Conservation (phyloP, 2,329 filamentous ascomycete species). For the Penicillium sp. region DNA sequence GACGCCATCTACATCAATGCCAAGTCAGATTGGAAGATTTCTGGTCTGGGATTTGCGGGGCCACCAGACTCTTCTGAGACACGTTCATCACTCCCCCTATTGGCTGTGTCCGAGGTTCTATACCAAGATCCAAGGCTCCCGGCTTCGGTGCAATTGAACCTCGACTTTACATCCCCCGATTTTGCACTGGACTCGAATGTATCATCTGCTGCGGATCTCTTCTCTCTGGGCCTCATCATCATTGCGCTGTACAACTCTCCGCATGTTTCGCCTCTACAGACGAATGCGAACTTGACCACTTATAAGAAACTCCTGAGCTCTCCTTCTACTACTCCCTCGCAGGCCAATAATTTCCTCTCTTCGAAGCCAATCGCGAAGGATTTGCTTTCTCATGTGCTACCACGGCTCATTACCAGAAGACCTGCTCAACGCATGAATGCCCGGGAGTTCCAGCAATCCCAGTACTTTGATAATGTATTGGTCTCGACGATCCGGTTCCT, state of each 20-base stretch:
- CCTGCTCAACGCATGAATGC: slow-evolving; percentile 85
- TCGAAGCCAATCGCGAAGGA: slow-evolving; percentile 76
- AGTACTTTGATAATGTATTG: slow-evolving; percentile 95
- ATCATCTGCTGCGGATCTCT: slow-evolving; percentile 82
- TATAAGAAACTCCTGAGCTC: slow-evolving; percentile 83
- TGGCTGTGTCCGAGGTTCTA: slow-evolving; percentile 77
- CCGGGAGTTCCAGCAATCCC: slow-evolving; percentile 87
- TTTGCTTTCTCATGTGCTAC: slow-evolving; percentile 69
- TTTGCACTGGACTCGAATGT: slow-evolving; percentile 90
- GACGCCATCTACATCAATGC: slow-evolving; percentile 91
- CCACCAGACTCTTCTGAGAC: slow-evolving; percentile 72
- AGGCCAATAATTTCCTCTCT: slow-evolving; percentile 78
- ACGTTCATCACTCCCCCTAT: slow-evolving; percentile 70
- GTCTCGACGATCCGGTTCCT: slow-evolving; percentile 95
- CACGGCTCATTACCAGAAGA: slow-evolving; percentile 78
- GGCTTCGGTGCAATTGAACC: slow-evolving; percentile 74
- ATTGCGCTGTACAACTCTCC: slow-evolving; percentile 93
- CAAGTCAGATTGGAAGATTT: slow-evolving; percentile 99
- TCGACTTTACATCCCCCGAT: slow-evolving; percentile 93
- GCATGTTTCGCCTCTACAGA: slow-evolving; percentile 79
- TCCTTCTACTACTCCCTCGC: slow-evolving; percentile 71
- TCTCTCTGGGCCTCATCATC: slow-evolving; percentile 84
- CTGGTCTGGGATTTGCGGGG: slow-evolving; percentile 84
- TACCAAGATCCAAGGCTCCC: slow-evolving; percentile 84
- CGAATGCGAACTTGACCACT: slow-evolving; percentile 71